phyloP scores from a whole-genome alignment of 768 basidiomycete species.

The Flagelloscypha sp. region DNA sequence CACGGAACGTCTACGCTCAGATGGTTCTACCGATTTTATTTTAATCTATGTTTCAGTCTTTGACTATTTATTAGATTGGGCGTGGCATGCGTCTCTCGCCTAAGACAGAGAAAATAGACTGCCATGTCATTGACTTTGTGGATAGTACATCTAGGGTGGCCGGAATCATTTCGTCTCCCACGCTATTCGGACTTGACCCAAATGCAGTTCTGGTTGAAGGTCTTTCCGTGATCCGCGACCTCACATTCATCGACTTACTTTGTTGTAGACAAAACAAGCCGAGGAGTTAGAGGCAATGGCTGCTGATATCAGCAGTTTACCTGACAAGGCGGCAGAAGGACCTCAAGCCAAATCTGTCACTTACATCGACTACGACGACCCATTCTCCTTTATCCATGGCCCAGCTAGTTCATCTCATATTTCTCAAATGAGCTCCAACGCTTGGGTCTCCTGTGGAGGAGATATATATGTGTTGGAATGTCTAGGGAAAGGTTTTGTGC shows the following conservation, averaged over 20 bases:
- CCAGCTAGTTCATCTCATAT: constrained; percentile 44
- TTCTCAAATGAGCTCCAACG: constrained; percentile 41
- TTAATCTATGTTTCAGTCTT: constrained; percentile 12
- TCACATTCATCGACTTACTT: constrained; percentile 4
- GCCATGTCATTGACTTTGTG: constrained; percentile 87
- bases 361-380: constrained; percentile 71
- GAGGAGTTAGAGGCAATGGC: constrained; percentile 14
- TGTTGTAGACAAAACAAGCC: constrained; percentile 35
- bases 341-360: constrained; percentile 56
- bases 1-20: constrained; percentile 83
- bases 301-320: background rate
- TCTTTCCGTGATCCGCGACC: constrained; percentile 15
- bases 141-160: constrained; percentile 61
- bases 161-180: constrained; percentile 73
- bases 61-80: constrained; percentile 56
- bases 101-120: constrained; percentile 70
- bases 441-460: constrained; percentile 78
- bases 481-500: constrained; percentile 60
- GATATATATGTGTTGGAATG: constrained; percentile 69
- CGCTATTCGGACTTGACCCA: constrained; percentile 82
- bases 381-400: constrained; percentile 46
- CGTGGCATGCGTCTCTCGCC: constrained; percentile 86
- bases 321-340: constrained; percentile 24
- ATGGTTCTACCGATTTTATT: too few species aligned
- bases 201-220: constrained; percentile 53